A percentile compares a stretch with the other conserved stretches of the same genome.
Evolutionary conservation across 768 basidiomycete species (phyloP).

Genomic region (Pisolithus sp.): DNA sequence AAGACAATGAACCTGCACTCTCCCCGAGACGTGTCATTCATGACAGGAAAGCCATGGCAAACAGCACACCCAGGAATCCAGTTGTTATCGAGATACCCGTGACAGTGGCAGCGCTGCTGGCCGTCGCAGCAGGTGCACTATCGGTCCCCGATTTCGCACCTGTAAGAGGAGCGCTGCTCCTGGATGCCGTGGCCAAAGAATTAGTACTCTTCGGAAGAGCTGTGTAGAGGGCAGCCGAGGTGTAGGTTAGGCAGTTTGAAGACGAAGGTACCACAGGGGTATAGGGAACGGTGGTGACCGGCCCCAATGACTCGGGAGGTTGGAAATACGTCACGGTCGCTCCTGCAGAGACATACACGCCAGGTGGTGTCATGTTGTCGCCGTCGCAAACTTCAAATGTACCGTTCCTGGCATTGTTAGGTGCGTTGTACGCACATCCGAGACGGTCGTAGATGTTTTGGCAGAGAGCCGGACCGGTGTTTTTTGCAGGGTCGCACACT

Average conservation of each 20-base stretch:
- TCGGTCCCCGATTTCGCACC: conserved; percentile 12
- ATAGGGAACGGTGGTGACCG: conserved; percentile 42
- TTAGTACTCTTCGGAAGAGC: conserved; percentile 11
- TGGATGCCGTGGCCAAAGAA: neutral
- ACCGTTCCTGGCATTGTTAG: conserved; percentile 51
- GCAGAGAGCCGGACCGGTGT: conserved; percentile 51
- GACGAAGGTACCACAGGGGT: conserved; percentile 33
- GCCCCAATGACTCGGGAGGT: conserved; percentile 41
- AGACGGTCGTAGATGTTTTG: conserved; percentile 72
- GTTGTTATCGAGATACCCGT: conserved; percentile 26
- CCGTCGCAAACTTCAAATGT: conserved; percentile 61
- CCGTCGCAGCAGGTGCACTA: conserved; percentile 12
- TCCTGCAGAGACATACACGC: conserved; percentile 40
- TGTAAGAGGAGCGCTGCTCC: neutral
- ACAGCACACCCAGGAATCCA: conserved; percentile 25
- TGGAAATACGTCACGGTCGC: conserved; percentile 38
- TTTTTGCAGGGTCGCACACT: conserved; percentile 53
- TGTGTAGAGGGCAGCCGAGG: conserved; percentile 32
- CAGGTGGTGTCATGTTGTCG: conserved; percentile 58
- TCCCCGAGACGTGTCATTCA: conserved; percentile 8
- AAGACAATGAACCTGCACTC: neutral
- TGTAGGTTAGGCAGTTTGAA: conserved; percentile 37
- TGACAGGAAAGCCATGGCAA: conserved; percentile 31
- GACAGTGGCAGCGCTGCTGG: conserved; percentile 11
- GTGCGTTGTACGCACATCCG: conserved; percentile 69